Conservation (phyloP, 805 yeast genomes). For the Candida maltosa region DNA sequence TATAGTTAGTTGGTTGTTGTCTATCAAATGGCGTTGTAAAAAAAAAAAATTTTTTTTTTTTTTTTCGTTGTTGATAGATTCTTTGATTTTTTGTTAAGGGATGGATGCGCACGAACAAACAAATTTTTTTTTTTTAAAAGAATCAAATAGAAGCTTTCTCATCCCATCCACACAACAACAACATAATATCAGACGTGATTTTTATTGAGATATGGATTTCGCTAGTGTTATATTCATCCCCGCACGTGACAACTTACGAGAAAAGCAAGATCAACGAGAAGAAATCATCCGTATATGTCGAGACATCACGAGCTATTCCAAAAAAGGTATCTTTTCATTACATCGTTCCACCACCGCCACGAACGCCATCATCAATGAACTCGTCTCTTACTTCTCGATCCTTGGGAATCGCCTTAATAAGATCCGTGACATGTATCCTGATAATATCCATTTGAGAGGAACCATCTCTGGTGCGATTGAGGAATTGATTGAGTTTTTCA, state of each 20-base stretch:
- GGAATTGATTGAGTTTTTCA: slow-evolving; percentile 25
- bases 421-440: slow-evolving; percentile 8
- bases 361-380: slow-evolving; percentile 9
- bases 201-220: background rate
- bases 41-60: no score
- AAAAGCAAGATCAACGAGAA: slow-evolving; percentile 31
- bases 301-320: slow-evolving; percentile 36
- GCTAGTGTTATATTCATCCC: slow-evolving; percentile 14
- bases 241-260: slow-evolving; percentile 16
- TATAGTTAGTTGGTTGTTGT: no score
- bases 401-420: slow-evolving; percentile 9
- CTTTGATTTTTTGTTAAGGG: no score
- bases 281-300: slow-evolving; percentile 29
- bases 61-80: no score
- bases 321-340: slow-evolving; percentile 26
- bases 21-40: no score
- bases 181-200: background rate
- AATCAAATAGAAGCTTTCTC: no score
- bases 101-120: no score
- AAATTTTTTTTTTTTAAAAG: no score
- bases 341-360: slow-evolving; percentile 14
- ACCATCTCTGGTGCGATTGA: slow-evolving; percentile 21
- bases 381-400: slow-evolving; percentile 11
- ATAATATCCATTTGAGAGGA: slow-evolving; percentile 13
- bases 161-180: background rate